phyloP scores from a whole-genome alignment of 371 early-diverging fungal species.

The Mucor ambiguus region DNA sequence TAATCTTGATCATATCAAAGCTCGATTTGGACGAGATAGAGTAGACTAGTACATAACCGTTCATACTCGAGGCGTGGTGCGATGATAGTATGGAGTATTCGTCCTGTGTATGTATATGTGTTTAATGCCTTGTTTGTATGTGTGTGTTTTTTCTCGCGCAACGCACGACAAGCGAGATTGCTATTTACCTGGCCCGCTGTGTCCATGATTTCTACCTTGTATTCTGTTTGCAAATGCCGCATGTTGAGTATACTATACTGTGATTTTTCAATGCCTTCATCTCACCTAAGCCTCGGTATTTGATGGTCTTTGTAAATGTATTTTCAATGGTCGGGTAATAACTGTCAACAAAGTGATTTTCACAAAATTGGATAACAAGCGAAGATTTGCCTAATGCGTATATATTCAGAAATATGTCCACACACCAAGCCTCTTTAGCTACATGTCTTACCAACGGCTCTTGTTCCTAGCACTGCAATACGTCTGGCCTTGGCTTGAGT shows the following conservation, averaged over 20 bases:
- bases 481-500: slow-evolving; percentile 58
- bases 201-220: slow-evolving; percentile 90
- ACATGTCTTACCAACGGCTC: slow-evolving; percentile 75
- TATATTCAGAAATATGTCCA: neutral
- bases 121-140: neutral
- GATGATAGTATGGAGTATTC: slow-evolving; percentile 93
- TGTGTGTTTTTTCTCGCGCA: too few species aligned
- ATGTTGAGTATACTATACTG: too few species aligned
- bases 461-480: slow-evolving; percentile 80
- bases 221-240: slow-evolving; percentile 50
- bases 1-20: slow-evolving; percentile 87
- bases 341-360: slow-evolving; percentile 89
- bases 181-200: slow-evolving; percentile 83
- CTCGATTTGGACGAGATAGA: slow-evolving; percentile 85
- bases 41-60: slow-evolving; percentile 94
- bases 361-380: slow-evolving; percentile 92
- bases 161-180: neutral
- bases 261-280: too few species aligned
- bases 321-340: slow-evolving; percentile 89
- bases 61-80: slow-evolving; percentile 88
- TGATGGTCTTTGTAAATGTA: slow-evolving; percentile 85
- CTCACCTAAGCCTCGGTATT: slow-evolving; percentile 71
- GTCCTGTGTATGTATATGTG: slow-evolving; percentile 60
- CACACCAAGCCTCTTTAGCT: neutral
- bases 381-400: slow-evolving; percentile 82